A percentile compares a stretch with the other conserved stretches of the same genome.
phyloP scores from a whole-genome alignment of 225 moss, liverwort and hornwort species.

The Takakia lepidozioides region DNA sequence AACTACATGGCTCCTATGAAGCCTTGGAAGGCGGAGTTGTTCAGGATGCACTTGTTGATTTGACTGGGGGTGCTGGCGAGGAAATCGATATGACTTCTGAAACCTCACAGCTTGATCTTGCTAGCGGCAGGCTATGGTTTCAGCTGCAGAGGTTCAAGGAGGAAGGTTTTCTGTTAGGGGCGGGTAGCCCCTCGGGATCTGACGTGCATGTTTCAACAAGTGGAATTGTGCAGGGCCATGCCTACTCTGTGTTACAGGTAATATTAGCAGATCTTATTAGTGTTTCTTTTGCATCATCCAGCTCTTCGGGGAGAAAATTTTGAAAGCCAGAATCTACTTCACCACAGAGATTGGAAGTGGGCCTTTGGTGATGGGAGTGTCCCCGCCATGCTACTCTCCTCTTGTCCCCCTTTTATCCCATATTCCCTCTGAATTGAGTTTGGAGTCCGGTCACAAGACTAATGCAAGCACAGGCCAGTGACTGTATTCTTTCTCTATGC shows the following conservation, averaged over 20 bases:
- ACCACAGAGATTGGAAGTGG: too few species aligned
- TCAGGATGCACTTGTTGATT: conserved; percentile 95
- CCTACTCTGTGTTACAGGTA: conserved; percentile 92
- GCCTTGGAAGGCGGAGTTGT: conserved; percentile 97
- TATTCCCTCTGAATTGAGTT: too few species aligned
- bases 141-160: conserved; percentile 95
- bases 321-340: too few species aligned
- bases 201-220: conserved; percentile 96
- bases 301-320: too few species aligned
- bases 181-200: conserved; percentile 98
- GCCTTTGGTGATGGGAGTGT: too few species aligned
- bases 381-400: too few species aligned
- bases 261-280: not conserved
- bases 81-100: conserved; percentile 88
- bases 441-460: too few species aligned
- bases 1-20: conserved; percentile 95
- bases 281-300: too few species aligned
- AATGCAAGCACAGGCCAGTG: too few species aligned
- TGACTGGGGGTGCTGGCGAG: conserved; percentile 98
- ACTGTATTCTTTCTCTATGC: too few species aligned
- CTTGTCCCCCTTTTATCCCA: too few species aligned
- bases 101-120: conserved; percentile 87
- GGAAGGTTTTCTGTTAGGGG: conserved; percentile 94
- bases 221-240: conserved; percentile 98
- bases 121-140: conserved; percentile 89